These are phyloP conservation scores for Coriolopsis trogii DNA, from an alignment of 1,284 basidiomycete genomes.

Conservation along the genomic window DNA sequence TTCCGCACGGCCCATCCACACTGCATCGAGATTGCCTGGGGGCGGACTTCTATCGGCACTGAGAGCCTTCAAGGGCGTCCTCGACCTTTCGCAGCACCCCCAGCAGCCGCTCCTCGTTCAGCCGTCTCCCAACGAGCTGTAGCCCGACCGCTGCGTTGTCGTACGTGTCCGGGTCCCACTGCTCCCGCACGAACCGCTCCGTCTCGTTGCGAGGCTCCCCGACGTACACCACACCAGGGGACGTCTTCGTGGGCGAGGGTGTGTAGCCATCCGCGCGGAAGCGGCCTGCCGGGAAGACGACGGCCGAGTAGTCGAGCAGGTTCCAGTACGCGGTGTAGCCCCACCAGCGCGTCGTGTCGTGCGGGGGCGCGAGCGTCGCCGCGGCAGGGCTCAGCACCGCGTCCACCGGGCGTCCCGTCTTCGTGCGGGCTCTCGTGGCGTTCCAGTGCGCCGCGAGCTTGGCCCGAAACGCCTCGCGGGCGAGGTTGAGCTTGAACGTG, in stretches of 20 bases:
- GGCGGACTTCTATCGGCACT: slow-evolving; percentile 3
- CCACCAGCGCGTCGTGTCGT: slow-evolving; percentile 54
- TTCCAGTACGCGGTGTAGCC: slow-evolving; percentile 61
- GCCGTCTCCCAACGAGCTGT: slow-evolving; percentile 51
- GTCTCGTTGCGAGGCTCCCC: slow-evolving; percentile 40
- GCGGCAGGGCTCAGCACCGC: slow-evolving; percentile 57
- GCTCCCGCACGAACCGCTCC: slow-evolving; percentile 41
- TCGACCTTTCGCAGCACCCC: slow-evolving; percentile 49
- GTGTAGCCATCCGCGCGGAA: slow-evolving; percentile 27
- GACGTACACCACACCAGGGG: slow-evolving; percentile 19
- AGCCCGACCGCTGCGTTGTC: slow-evolving; percentile 48
- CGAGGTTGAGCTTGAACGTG: slow-evolving; percentile 46
- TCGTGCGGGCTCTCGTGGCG: slow-evolving; percentile 42
- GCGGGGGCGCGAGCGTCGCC: slow-evolving; percentile 52
- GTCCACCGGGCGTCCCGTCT: slow-evolving; percentile 56
- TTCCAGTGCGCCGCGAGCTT: slow-evolving; percentile 57
- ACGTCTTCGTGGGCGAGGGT: slow-evolving; percentile 20
- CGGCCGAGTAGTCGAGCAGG: slow-evolving; percentile 54
- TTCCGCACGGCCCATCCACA: not conserved
- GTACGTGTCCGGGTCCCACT: slow-evolving; percentile 48
- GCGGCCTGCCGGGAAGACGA: slow-evolving; percentile 54
- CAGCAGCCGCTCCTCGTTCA: slow-evolving; percentile 52
- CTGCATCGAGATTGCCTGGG: not conserved
- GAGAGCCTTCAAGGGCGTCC: slow-evolving; percentile 25
- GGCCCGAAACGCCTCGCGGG: slow-evolving; percentile 47